These are phyloP conservation scores for Karstenula rhodostoma DNA, from an alignment of 2,329 filamentous ascomycete species.

Conservation along the genomic window DNA sequence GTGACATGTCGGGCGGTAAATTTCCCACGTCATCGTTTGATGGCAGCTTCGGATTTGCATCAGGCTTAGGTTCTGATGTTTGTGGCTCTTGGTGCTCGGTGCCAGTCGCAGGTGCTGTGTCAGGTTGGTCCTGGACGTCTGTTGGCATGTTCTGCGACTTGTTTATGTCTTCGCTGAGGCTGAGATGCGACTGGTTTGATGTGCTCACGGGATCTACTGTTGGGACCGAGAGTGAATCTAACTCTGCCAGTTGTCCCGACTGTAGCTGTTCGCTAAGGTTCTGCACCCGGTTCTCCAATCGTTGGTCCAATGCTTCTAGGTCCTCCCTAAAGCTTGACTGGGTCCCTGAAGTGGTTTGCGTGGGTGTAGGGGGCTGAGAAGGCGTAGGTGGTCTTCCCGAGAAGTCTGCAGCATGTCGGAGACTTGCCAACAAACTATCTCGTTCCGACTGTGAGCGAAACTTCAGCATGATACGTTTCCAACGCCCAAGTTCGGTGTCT, in stretches of 20 bases:
- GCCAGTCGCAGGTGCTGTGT: too few relatives aligned
- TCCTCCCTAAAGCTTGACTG: neutral
- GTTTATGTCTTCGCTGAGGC: too few relatives aligned
- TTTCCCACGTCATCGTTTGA: too few relatives aligned
- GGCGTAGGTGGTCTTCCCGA: neutral
- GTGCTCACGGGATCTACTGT: neutral
- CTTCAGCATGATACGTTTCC: conserved; percentile 16
- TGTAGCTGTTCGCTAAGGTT: neutral
- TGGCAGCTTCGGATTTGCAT: too few relatives aligned
- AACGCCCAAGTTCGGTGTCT: conserved; percentile 1
- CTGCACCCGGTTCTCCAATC: neutral
- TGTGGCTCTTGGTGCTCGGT: too few relatives aligned
- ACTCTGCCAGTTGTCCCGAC: neutral
- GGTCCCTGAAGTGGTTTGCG: neutral
- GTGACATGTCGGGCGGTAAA: too few relatives aligned
- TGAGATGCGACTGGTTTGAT: neutral
- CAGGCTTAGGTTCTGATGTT: too few relatives aligned
- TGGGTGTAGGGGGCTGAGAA: neutral
- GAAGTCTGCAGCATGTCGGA: conserved; percentile 14
- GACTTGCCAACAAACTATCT: conserved; percentile 16
- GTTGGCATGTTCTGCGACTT: too few relatives aligned
- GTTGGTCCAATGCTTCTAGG: neutral
- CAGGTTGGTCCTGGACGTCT: too few relatives aligned
- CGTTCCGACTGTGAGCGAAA: conserved; percentile 11
- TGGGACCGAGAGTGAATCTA: neutral